Conservation (phyloP, 2,329 filamentous ascomycete genomes). For the Apiospora arundinis region DNA sequence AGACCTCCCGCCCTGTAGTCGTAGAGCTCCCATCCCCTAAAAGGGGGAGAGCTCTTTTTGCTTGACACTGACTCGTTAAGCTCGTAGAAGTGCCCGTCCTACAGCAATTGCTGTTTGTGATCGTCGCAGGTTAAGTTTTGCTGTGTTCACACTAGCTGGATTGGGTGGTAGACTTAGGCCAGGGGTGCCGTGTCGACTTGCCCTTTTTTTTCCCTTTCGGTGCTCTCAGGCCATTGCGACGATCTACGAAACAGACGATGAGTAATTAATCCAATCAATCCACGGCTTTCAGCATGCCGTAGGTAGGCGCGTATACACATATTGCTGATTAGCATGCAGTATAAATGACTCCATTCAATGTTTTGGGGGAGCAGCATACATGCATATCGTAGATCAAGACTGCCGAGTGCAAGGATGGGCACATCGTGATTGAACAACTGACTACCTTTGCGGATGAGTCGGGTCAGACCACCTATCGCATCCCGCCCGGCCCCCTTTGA, state of each 20-base stretch:
- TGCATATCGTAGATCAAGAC: background rate
- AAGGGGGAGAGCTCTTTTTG: background rate
- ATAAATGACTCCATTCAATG: background rate
- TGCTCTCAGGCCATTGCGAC: background rate
- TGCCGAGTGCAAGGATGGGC: background rate
- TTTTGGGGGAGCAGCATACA: background rate
- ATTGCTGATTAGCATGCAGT: background rate
- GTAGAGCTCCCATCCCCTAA: background rate
- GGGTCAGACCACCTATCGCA: background rate
- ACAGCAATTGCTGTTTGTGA: background rate
- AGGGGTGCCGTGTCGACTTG: background rate
- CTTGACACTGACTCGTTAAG: background rate
- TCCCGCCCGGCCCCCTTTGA: background rate
- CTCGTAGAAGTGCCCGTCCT: background rate
- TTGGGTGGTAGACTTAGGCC: background rate
- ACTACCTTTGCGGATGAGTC: background rate
- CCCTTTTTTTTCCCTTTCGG: background rate
- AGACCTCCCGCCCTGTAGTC: background rate
- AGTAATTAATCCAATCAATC: background rate
- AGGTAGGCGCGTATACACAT: background rate
- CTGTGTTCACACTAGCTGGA: background rate
- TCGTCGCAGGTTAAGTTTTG: background rate
- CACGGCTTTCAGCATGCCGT: background rate
- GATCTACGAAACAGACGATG: background rate
- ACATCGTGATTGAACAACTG: background rate